These are phyloP conservation scores for Amylocystis lapponica DNA, from an alignment of 768 basidiomycete genomes.

Conservation along the genomic window DNA sequence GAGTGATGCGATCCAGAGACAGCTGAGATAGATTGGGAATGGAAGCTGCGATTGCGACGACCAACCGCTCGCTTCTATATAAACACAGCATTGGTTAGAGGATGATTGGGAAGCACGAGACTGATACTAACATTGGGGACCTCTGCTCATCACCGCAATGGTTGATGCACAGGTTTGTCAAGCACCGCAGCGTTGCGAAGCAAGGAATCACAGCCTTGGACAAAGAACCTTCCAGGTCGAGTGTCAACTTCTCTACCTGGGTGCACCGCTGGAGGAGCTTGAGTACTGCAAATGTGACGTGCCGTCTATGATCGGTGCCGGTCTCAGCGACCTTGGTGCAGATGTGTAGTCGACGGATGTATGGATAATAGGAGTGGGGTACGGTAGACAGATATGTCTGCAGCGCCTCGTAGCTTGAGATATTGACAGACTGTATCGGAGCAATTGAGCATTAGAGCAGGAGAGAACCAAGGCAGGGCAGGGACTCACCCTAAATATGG, in stretches of 20 bases:
- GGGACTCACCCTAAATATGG: constrained; percentile 49
- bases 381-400: constrained; percentile 49
- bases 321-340: constrained; percentile 28
- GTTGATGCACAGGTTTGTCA: constrained; percentile 42
- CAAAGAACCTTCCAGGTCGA: constrained; percentile 44
- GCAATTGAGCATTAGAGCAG: constrained; percentile 1
- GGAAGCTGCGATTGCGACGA: constrained; percentile 61
- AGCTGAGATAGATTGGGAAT: constrained; percentile 50
- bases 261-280: constrained; percentile 44
- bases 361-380: constrained; percentile 46
- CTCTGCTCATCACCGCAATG: constrained; percentile 36
- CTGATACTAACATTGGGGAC: constrained; percentile 31
- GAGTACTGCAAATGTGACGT: constrained; percentile 41
- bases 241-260: constrained; percentile 41
- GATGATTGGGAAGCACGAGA: constrained; percentile 1
- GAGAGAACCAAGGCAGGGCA: background rate
- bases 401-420: constrained; percentile 42
- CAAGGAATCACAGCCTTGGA: constrained; percentile 43
- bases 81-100: constrained; percentile 7
- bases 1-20: constrained; percentile 56
- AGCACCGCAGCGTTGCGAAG: constrained; percentile 38
- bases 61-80: constrained; percentile 59
- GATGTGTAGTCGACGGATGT: constrained; percentile 43
- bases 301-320: constrained; percentile 12
- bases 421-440: constrained; percentile 38